Conservation (phyloP, 495 filamentous ascomycete genomes). For the Penicillium paxilli region DNA sequence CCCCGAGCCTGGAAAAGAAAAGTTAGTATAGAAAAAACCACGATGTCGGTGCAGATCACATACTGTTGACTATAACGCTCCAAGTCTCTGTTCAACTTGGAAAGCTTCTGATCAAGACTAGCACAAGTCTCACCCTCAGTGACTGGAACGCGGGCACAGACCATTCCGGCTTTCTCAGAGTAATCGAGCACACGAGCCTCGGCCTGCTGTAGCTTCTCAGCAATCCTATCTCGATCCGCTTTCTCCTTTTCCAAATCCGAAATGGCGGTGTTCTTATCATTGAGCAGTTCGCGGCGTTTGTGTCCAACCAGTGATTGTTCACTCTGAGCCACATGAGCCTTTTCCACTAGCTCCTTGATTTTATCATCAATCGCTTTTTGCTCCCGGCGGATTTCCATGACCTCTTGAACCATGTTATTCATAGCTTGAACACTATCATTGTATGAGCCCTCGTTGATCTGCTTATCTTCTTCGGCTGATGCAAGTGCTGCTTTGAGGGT, state of each 20-base stretch:
- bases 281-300: constrained; percentile 53
- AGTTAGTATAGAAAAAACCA: constrained; percentile 15
- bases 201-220: constrained; percentile 48
- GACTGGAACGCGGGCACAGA: constrained; percentile 65
- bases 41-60: constrained; percentile 16
- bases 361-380: constrained; percentile 41
- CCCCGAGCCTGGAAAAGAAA: constrained; percentile 60
- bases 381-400: constrained; percentile 41
- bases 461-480: constrained; percentile 52
- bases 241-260: constrained; percentile 50
- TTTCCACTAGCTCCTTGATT: constrained; percentile 39
- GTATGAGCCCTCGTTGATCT: constrained; percentile 45
- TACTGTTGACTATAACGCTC: constrained; percentile 50
- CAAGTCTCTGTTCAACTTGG: constrained; percentile 57
- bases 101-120: constrained; percentile 64
- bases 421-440: constrained; percentile 54
- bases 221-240: constrained; percentile 41
- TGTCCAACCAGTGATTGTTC: constrained; percentile 53
- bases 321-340: constrained; percentile 56
- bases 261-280: constrained; percentile 66
- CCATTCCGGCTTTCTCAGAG: constrained; percentile 53
- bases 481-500: constrained; percentile 52
- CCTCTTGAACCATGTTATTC: constrained; percentile 43
- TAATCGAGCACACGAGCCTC: constrained; percentile 51
- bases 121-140: constrained; percentile 64